Evolutionary conservation across 345 rosid species (phyloP).

Genomic region (Luvunga scandens): DNA sequence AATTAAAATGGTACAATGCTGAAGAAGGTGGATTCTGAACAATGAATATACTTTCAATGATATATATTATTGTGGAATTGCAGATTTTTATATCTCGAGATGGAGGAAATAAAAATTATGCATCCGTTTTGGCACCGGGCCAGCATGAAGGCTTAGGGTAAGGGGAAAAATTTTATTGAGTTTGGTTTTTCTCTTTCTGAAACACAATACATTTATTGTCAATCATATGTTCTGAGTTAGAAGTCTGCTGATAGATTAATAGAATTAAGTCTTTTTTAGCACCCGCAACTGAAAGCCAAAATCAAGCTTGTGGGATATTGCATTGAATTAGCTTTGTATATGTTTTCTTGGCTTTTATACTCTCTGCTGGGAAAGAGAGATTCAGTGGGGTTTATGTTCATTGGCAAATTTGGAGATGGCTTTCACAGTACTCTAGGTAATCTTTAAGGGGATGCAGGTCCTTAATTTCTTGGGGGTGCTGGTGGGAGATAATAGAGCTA

Average conservation of each 20-base stretch:
- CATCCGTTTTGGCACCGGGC: slow-evolving; percentile 97
- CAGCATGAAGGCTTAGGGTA: slow-evolving; percentile 94
- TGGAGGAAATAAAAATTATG: slow-evolving; percentile 76
- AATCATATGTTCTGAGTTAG: background rate
- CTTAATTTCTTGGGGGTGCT: background rate
- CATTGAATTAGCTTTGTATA: background rate
- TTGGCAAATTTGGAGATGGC: background rate
- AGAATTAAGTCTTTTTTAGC: background rate
- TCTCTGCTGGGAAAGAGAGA: background rate
- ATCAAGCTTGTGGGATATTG: background rate
- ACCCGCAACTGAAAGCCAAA: background rate
- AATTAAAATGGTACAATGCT: background rate
- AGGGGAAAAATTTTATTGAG: slow-evolving; percentile 11
- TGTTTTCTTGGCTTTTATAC: background rate
- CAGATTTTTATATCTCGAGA: slow-evolving; percentile 98
- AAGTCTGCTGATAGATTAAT: background rate
- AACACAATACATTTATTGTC: background rate
- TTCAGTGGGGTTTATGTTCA: background rate
- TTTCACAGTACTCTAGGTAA: background rate
- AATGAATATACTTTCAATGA: slow-evolving; percentile 10
- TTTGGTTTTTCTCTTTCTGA: background rate
- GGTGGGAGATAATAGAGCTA: too few species aligned
- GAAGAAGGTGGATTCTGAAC: background rate
- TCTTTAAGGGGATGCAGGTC: background rate
- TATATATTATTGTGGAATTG: slow-evolving; percentile 12